These are phyloP conservation scores for Huiozyma naganishii DNA, from an alignment of 805 yeast genomes.

Conservation along the genomic window DNA sequence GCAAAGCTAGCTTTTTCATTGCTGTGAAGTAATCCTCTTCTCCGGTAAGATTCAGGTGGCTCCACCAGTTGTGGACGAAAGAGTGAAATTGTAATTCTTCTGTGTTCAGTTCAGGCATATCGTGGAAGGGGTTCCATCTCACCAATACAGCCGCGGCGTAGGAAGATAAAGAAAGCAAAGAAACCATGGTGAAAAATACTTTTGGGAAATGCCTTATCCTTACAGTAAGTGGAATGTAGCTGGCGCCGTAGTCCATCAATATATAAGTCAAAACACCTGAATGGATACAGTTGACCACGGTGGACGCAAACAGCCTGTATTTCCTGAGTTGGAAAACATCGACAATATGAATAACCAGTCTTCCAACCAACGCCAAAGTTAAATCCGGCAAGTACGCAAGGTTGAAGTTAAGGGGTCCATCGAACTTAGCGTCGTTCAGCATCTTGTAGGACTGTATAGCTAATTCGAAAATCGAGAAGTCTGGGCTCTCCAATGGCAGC, in stretches of 20 bases:
- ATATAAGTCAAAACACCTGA: conserved; percentile 35
- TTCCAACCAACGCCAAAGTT: conserved; percentile 46
- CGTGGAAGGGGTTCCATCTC: conserved; percentile 30
- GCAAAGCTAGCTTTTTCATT: conserved; percentile 14
- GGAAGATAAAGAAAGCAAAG: conserved; percentile 41
- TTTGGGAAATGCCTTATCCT: conserved; percentile 60
- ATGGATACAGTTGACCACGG: conserved; percentile 45
- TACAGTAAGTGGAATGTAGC: conserved; percentile 48
- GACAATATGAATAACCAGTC: conserved; percentile 51
- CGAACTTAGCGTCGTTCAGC: neutral
- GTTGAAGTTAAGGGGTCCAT: neutral
- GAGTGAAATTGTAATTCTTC: conserved; percentile 22
- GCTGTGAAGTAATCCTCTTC: conserved; percentile 23
- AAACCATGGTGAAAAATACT: conserved; percentile 36
- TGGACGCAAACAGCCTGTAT: conserved; percentile 54
- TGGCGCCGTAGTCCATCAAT: conserved; percentile 39
- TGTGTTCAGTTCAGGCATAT: conserved; percentile 1
- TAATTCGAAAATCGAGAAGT: conserved; percentile 23
- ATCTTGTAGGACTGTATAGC: conserved; percentile 17
- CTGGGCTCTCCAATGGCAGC: conserved; percentile 21
- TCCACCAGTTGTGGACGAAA: conserved; percentile 30
- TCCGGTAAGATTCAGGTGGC: conserved; percentile 23
- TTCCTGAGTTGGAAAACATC: conserved; percentile 43
- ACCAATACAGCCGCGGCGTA: conserved; percentile 49
- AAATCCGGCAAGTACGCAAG: conserved; percentile 20